A percentile compares a stretch with the other conserved stretches of the same genome.
phyloP scores from a whole-genome alignment of 192 early-diverging fungal species.

The Thamnidium elegans region DNA sequence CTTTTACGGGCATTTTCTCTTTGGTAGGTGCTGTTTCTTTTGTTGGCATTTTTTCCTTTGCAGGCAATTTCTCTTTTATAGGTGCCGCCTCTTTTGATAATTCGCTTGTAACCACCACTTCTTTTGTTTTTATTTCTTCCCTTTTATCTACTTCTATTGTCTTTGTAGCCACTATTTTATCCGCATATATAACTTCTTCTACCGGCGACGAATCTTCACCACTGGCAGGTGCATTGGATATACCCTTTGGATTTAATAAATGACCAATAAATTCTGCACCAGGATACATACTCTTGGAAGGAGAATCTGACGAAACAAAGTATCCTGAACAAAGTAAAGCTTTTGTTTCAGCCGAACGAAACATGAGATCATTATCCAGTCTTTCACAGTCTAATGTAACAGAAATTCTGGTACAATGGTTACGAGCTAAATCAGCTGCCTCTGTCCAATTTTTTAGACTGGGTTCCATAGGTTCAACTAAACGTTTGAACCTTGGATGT shows the following conservation, averaged over 20 bases:
- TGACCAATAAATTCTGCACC: neutral
- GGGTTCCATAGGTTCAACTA: constrained; percentile 17
- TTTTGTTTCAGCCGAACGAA: neutral
- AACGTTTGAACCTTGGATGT: constrained; percentile 23
- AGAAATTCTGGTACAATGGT: constrained; percentile 15
- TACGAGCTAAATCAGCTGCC: constrained; percentile 1
- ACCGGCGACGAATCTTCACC: too few relatives aligned
- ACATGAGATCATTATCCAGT: constrained; percentile 2
- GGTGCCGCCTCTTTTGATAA: too few relatives aligned
- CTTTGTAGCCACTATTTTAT: neutral
- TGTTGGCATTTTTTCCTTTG: too few relatives aligned
- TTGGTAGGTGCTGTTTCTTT: neutral
- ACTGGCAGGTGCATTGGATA: too few relatives aligned
- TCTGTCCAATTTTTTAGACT: neutral
- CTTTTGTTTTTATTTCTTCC: too few relatives aligned
- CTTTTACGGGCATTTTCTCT: neutral
- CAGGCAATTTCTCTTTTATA: too few relatives aligned
- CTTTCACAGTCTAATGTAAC: constrained; percentile 2
- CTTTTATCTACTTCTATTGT: too few relatives aligned
- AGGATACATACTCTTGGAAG: neutral
- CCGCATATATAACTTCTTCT: too few relatives aligned
- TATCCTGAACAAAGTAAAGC: constrained; percentile 10
- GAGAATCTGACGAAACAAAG: constrained; percentile 3
- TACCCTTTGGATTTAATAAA: neutral
- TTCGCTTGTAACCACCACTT: too few relatives aligned